Base-by-base conservation (phyloP, 2,329 filamentous ascomycete genomes). In the Graphilbum ipis-grandicollis region DNA sequence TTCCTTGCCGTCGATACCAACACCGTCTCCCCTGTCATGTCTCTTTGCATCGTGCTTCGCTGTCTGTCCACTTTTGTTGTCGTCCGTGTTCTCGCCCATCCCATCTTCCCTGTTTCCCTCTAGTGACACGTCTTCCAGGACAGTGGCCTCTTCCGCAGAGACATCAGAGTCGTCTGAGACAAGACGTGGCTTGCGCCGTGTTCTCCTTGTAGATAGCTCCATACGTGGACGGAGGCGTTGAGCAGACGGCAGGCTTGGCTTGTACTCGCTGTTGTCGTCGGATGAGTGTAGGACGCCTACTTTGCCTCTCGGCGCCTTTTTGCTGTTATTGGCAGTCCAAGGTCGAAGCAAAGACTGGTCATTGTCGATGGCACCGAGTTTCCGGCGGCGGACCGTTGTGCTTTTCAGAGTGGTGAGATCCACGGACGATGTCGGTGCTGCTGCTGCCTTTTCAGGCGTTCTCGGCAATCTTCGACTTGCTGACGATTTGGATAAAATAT, bases 111-210 rank as follows among this genome's bases (percentile, higher is more conserved):
- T n/a, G n/a, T n/a, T n/a, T n/a, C n/a, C n/a, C n/a, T n/a, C n/a
- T n/a, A n/a, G n/a, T n/a, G n/a, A n/a, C n/a, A 44, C 32, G 9
- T 43, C 37, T 18, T 46, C 38, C n/a, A 43, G n/a, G 2, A 43
- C 38, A 5, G 37, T 30, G 5, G 34, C 41, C n/a, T 41, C 40
- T 35, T 45, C 40, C 3, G 39, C 40, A 3, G 44, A 43, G 0
- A 41, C 43, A 13, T 34, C 36, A 9, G n/a, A 32, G 12, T 41
- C 34, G 23, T 43, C 39, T 8, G 30, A 33, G 10, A 33, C 36
- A 18, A 34, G n/a, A 7, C 41, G 25, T 2, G 39, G 39, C 2
- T 34, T 12, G 5, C 38, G 38, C n/a, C 36, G 33, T 12, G 44
- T 38, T 25, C 19, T 37, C 19, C 42, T 32, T 6, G 39, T 33